These are phyloP conservation scores for Coniophora puteana DNA, from an alignment of 1,284 basidiomycete species.

Conservation along the genomic window DNA sequence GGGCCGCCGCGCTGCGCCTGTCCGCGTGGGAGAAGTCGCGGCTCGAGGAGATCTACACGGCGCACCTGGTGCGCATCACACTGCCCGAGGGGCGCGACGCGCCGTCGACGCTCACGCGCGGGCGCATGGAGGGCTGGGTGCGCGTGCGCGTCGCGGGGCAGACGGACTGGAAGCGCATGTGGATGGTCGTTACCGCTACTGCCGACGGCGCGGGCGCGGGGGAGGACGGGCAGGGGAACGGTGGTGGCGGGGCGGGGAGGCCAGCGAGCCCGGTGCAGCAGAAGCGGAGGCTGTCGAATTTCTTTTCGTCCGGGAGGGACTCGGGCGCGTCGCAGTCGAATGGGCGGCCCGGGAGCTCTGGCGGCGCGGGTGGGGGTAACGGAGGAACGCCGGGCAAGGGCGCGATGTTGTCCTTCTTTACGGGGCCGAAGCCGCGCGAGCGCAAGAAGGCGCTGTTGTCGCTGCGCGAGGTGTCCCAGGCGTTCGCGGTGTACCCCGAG, in stretches of 20 bases:
- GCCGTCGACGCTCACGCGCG: constrained; percentile 62
- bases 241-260: constrained; percentile 9
- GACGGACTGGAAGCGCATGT: constrained; percentile 93
- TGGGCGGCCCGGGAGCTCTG: too few relatives aligned
- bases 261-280: constrained; percentile 37
- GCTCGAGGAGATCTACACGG: constrained; percentile 96
- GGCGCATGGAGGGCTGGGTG: constrained; percentile 91
- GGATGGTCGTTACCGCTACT: constrained; percentile 70
- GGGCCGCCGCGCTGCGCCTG: constrained; percentile 89
- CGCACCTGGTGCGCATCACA: constrained; percentile 83
- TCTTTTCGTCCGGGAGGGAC: constrained; percentile 63
- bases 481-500: constrained; percentile 92
- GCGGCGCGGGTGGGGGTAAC: too few relatives aligned
- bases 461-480: constrained; percentile 56
- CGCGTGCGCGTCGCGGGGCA: constrained; percentile 90
- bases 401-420: constrained; percentile 58
- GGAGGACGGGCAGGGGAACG: too few relatives aligned
- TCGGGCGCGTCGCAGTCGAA: too few relatives aligned
- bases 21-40: constrained; percentile 95
- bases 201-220: constrained; percentile 8
- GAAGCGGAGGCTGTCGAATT: constrained; percentile 66
- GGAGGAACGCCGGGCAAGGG: constrained; percentile 35
- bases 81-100: constrained; percentile 60
- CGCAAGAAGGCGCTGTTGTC: constrained; percentile 63
- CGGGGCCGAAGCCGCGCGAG: constrained; percentile 64